Conservation (phyloP, 2,329 filamentous ascomycete genomes). For the Aspergillus intermedius region DNA sequence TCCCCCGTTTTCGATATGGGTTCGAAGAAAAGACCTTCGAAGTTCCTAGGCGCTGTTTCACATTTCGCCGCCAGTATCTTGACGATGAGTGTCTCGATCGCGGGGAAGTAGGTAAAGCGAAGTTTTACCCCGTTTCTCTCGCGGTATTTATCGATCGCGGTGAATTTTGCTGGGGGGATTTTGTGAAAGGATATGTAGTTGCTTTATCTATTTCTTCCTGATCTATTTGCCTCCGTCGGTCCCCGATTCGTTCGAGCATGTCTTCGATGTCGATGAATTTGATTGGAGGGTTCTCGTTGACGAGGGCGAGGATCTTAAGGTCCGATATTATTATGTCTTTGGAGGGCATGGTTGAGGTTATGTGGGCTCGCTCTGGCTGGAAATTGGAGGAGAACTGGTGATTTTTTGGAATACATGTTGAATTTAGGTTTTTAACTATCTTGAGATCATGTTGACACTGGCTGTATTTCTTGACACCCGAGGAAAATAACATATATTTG, state of each 20-base stretch:
- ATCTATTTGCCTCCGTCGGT: neutral
- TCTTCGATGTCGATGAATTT: neutral
- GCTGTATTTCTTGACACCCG: too few relatives aligned
- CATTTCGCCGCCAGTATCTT: neutral
- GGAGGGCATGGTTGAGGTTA: too few relatives aligned
- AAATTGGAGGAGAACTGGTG: too few relatives aligned
- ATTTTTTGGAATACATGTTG: too few relatives aligned
- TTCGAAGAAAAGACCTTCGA: neutral
- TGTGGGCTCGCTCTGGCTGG: too few relatives aligned
- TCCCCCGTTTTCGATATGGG: too few relatives aligned
- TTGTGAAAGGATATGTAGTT: neutral
- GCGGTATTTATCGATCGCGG: neutral
- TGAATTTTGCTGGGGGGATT: neutral
- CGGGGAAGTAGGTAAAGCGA: neutral
- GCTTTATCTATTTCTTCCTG: neutral
- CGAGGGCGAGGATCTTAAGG: neutral
- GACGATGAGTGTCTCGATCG: neutral
- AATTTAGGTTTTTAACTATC: too few relatives aligned
- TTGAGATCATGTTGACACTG: too few relatives aligned
- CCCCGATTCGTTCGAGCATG: neutral
- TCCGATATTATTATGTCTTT: too few relatives aligned
- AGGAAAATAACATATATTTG: too few relatives aligned
- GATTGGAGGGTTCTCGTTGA: neutral
- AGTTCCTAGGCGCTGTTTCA: neutral
- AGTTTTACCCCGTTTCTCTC: neutral